Base-by-base conservation (phyloP, 2,329 filamentous ascomycete genomes). In the Trichoderma asperellum region DNA sequence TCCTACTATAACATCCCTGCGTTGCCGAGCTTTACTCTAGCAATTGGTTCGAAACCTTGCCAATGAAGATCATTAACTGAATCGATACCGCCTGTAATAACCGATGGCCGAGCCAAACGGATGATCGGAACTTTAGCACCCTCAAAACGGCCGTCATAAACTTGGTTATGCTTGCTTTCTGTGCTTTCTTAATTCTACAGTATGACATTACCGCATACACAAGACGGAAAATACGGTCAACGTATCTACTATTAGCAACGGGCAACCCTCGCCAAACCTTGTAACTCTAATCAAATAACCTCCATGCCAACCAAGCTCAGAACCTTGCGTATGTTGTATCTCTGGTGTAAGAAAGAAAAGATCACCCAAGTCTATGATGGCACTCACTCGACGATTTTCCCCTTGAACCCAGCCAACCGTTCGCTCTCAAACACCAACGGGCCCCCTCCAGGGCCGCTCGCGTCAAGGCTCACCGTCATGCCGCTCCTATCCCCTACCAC, bases 381-480 rank as follows among this genome's bases (percentile, higher is more conserved):
- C 59, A 57, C 72, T 43, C 74, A 81, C 35, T 78, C 78, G 53
- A 85, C 77, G 18, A 83, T 76, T 66, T 80, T 76, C 0, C 79
- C 80, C 5, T 74, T 76, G 11, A 78, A 69, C 14, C 74, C 73
- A 24, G 62, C 71, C 57, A 78, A 56, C 5, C 73, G 73, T 58
- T 91, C 87, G 49, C 86, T 89, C 74, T 91, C 90, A 29, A 92
- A 77, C 32, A 93, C 83, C 81, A 92, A 83, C 29, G 90, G 89
- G 0, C 89, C 89, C 1, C 89, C 90, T 1, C 86, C 86, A 0
- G 86, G 84, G 0, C 89, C 90, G 71, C 89, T 90, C 1, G 88
- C 85, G 77, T 92, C 91, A 34, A 93, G 78, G 72, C 88, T 92
- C 29, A 95, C 85, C 0, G 92, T 97, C 37, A 93, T 92, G 73